Conservation (phyloP, 345 rosid genomes). For the Heritiera fomes region DNA sequence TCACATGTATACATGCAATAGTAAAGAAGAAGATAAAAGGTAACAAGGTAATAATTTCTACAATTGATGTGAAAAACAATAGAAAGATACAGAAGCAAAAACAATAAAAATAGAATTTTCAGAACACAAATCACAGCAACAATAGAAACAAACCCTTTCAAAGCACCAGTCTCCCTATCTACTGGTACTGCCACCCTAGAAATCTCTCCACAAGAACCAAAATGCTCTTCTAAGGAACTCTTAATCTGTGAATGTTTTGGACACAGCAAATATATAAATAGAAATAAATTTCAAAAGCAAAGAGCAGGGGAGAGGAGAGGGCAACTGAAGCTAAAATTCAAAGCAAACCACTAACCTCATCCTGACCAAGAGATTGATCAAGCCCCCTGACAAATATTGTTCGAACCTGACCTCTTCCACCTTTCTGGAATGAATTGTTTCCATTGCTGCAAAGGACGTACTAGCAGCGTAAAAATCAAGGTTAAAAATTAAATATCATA, state of each 20-base stretch:
- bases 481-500: neutral
- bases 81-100: neutral
- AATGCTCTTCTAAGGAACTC: slow-evolving; percentile 53
- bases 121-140: neutral
- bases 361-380: slow-evolving; percentile 49
- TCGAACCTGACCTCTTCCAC: slow-evolving; percentile 41
- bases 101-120: neutral
- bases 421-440: slow-evolving; percentile 48
- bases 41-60: neutral
- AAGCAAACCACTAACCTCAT: slow-evolving; percentile 40
- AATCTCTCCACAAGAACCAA: slow-evolving; percentile 72
- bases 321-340: neutral
- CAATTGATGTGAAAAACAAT: neutral
- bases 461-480: neutral
- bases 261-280: neutral
- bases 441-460: slow-evolving; percentile 43
- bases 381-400: slow-evolving; percentile 64
- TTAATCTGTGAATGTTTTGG: slow-evolving; percentile 45
- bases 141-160: slow-evolving; percentile 64
- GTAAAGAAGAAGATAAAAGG: neutral
- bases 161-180: slow-evolving; percentile 64
- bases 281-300: neutral
- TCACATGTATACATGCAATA: neutral
- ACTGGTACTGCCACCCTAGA: slow-evolving; percentile 56
- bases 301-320: neutral